Conservation (phyloP, 78 protist species). For the slime mould (Dictyostelium discoideum) region dicty_2.7 NC_007091.3:1280001-1280500, state of each 20-base stretch:
- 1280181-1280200: background rate
- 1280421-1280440: too few relatives aligned
- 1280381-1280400: background rate
- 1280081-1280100: background rate
- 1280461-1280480: background rate
- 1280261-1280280: too few relatives aligned
- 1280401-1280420: too few relatives aligned
- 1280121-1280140: background rate
- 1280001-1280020: background rate
- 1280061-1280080: too few relatives aligned
- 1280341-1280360: conserved; percentile 53
- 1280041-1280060: background rate
- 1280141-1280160: background rate
- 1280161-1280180: background rate
- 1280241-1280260: background rate
- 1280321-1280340: conserved; percentile 30
- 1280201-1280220: background rate
- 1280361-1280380: background rate
- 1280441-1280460: too few relatives aligned
- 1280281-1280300: background rate
- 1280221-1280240: too few relatives aligned
- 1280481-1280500: background rate
- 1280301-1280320: background rate
- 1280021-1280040: background rate
- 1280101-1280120: background rate